Percentiles rank a stretch among this genome's conserved stretches.
Evolutionary conservation across 495 filamentous ascomycete species (phyloP).

Genomic region (Staphylotrichum tortipilum): DNA sequence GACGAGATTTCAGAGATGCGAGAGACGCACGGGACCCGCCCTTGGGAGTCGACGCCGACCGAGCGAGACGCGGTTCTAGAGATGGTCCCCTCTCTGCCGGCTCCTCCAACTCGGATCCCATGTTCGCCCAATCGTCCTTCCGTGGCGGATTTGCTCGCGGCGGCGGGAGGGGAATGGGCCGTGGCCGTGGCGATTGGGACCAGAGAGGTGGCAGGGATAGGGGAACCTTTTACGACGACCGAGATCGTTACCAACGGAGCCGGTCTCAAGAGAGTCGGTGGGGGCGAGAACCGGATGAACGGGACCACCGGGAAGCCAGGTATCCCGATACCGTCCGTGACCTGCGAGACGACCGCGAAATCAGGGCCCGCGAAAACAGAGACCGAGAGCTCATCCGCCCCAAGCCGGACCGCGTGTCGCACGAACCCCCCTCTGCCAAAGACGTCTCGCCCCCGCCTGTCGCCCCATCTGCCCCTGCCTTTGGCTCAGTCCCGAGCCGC

Average conservation of each 20-base stretch:
- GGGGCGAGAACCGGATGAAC: constrained; percentile 42
- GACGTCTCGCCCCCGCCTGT: constrained; percentile 62
- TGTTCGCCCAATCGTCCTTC: constrained; percentile 41
- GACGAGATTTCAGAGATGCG: constrained; percentile 21
- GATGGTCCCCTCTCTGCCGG: constrained; percentile 58
- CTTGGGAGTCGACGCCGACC: constrained; percentile 40
- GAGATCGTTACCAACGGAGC: constrained; percentile 47
- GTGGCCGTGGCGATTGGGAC: constrained; percentile 63
- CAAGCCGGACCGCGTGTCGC: constrained; percentile 36
- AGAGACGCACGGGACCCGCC: constrained; percentile 33
- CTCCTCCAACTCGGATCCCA: constrained; percentile 59
- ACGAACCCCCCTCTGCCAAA: constrained; percentile 38
- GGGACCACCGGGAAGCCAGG: constrained; percentile 35
- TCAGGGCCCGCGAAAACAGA: constrained; percentile 23
- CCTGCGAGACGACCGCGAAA: constrained; percentile 45
- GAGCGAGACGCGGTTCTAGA: constrained; percentile 43
- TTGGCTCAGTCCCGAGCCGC: constrained; percentile 54
- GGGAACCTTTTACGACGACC: constrained; percentile 43
- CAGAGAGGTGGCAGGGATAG: constrained; percentile 50
- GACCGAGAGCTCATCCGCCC: constrained; percentile 39
- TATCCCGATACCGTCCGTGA: constrained; percentile 46
- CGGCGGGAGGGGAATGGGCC: constrained; percentile 44
- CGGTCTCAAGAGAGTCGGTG: constrained; percentile 61
- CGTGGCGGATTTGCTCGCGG: constrained; percentile 44
- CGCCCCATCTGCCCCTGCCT: constrained; percentile 72